A percentile compares a stretch with the other conserved stretches of the same genome.
These are phyloP conservation scores for Fusarium pininemorale DNA, from an alignment of 2,329 filamentous ascomycete species.

Conservation along the genomic window DNA sequence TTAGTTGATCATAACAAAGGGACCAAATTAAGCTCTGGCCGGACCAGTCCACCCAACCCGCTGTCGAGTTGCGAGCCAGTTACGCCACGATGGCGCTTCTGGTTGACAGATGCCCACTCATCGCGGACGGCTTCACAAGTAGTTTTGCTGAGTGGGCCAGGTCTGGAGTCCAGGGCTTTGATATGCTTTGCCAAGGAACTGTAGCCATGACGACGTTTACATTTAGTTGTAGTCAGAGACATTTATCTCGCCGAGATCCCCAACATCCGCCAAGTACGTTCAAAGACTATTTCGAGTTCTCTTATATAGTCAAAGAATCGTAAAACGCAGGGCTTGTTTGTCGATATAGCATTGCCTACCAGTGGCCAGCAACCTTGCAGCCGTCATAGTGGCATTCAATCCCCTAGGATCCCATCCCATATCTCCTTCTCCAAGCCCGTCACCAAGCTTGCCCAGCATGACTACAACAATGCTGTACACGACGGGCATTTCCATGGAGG, in stretches of 20 bases:
- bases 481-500: slow-evolving; percentile 29
- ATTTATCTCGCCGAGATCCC: slow-evolving; percentile 26
- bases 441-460: slow-evolving; percentile 11
- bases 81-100: slow-evolving; percentile 10
- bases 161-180: not conserved
- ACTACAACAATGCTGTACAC: slow-evolving; percentile 34
- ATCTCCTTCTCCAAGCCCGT: not conserved
- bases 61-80: not conserved
- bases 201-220: not conserved
- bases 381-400: slow-evolving; percentile 9
- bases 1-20: not conserved
- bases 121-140: slow-evolving; percentile 16
- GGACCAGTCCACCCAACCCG: slow-evolving; percentile 14
- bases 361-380: not conserved
- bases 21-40: slow-evolving; percentile 20
- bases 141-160: slow-evolving; percentile 25
- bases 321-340: not conserved
- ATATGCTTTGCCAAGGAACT: slow-evolving; percentile 9
- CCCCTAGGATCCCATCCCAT: not conserved
- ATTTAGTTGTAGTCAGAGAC: not conserved
- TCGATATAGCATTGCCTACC: not conserved
- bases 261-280: not conserved
- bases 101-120: slow-evolving; percentile 2
- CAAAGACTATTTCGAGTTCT: not conserved
- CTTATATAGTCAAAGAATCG: not conserved